These are phyloP conservation scores for Delphinella strobiligena DNA, from an alignment of 2,329 filamentous ascomycete genomes.

Conservation along the genomic window DNA sequence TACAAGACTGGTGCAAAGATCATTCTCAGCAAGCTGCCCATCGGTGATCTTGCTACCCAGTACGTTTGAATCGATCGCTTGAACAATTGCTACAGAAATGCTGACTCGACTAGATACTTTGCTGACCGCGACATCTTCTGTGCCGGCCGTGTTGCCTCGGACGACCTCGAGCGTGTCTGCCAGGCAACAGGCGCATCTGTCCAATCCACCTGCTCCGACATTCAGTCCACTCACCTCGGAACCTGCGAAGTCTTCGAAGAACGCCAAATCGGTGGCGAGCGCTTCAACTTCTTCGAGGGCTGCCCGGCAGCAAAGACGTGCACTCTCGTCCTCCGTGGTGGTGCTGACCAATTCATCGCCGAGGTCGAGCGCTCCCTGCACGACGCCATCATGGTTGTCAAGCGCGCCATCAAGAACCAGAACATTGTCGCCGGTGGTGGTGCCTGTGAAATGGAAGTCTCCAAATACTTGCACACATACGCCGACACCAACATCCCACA, in stretches of 20 bases:
- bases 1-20: slow-evolving; percentile 94
- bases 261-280: slow-evolving; percentile 91
- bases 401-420: slow-evolving; percentile 90
- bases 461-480: slow-evolving; percentile 81
- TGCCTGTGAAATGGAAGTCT: slow-evolving; percentile 92
- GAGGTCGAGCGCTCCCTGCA: slow-evolving; percentile 96
- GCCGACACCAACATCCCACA: slow-evolving; percentile 85
- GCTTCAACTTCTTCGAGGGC: slow-evolving; percentile 97
- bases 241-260: slow-evolving; percentile 87
- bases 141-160: slow-evolving; percentile 78
- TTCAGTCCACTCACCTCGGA: slow-evolving; percentile 76
- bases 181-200: slow-evolving; percentile 85
- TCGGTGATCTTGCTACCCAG: slow-evolving; percentile 94
- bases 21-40: slow-evolving; percentile 90
- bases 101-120: slow-evolving; percentile 50
- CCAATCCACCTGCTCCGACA: slow-evolving; percentile 95
- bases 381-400: slow-evolving; percentile 99
- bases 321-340: slow-evolving; percentile 86
- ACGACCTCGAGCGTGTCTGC: slow-evolving; percentile 92
- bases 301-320: slow-evolving; percentile 95
- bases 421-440: slow-evolving; percentile 92
- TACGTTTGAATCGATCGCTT: slow-evolving; percentile 18
- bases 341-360: slow-evolving; percentile 97
- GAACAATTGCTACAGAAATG: background rate
- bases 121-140: slow-evolving; percentile 98